Conservation (phyloP, 1,284 basidiomycete genomes). For the Fomitiporia mediterranea region DNA sequence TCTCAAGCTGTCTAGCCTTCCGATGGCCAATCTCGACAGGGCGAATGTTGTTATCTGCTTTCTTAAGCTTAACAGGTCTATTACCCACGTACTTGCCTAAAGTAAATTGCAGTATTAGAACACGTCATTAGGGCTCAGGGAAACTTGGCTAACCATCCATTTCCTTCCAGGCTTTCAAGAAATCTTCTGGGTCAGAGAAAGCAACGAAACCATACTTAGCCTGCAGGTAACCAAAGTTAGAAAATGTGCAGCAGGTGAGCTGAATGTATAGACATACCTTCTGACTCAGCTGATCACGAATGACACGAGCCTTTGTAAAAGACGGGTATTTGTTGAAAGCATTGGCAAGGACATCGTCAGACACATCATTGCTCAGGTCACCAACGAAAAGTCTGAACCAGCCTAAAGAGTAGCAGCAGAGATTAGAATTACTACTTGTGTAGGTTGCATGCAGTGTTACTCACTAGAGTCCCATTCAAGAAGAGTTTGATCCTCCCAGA, state of each 20-base stretch:
- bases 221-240: conserved; percentile 37
- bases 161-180: conserved; percentile 98
- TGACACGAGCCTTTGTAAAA: conserved; percentile 93
- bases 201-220: conserved; percentile 97
- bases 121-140: background rate
- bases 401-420: conserved; percentile 41
- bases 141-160: conserved; percentile 79
- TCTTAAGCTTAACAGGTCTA: conserved; percentile 87
- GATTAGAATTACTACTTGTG: conserved; percentile 8
- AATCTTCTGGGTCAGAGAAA: conserved; percentile 98
- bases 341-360: conserved; percentile 87
- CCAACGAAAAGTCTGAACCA: conserved; percentile 99
- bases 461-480: conserved; percentile 96
- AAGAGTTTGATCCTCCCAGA: conserved; percentile 97
- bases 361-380: conserved; percentile 97
- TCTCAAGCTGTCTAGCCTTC: conserved; percentile 79
- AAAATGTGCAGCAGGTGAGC: background rate
- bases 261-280: conserved; percentile 55
- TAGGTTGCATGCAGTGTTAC: conserved; percentile 31
- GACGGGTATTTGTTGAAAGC: conserved; percentile 92
- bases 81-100: conserved; percentile 96
- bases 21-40: conserved; percentile 92
- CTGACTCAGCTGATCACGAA: conserved; percentile 86
- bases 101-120: conserved; percentile 10
- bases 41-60: conserved; percentile 79